Conservation (phyloP, 2,329 filamentous ascomycete genomes). For the Pleurostoma richardsiae region DNA sequence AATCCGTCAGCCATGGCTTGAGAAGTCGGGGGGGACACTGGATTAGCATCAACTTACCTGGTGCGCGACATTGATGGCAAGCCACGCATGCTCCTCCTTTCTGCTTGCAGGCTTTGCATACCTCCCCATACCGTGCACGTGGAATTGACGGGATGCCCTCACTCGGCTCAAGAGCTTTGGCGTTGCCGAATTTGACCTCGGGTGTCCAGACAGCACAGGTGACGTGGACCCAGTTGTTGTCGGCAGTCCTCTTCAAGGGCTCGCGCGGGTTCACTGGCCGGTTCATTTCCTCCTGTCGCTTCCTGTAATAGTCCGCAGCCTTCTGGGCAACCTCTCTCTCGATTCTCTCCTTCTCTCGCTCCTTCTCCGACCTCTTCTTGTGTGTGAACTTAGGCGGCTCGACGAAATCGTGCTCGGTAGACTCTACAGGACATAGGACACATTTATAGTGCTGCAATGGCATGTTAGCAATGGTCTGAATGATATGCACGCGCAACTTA, state of each 20-base stretch:
- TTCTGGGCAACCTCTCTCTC: constrained; percentile 81
- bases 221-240: constrained; percentile 98
- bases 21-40: no score
- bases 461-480: constrained; percentile 2
- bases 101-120: constrained; percentile 79
- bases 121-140: constrained; percentile 64
- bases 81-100: constrained; percentile 72
- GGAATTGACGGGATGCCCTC: constrained; percentile 87
- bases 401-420: constrained; percentile 77
- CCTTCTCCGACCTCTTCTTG: constrained; percentile 87
- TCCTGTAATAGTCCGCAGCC: constrained; percentile 75
- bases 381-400: constrained; percentile 74
- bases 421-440: constrained; percentile 80
- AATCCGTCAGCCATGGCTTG: no score
- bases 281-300: constrained; percentile 77
- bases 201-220: constrained; percentile 87
- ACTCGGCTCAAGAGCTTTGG: constrained; percentile 74
- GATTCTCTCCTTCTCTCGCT: constrained; percentile 78
- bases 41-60: constrained; percentile 11
- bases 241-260: constrained; percentile 85
- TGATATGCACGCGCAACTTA: constrained; percentile 37
- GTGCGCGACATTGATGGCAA: constrained; percentile 67
- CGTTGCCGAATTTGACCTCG: constrained; percentile 88
- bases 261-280: constrained; percentile 82
- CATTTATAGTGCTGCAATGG: constrained; percentile 73